These are phyloP conservation scores for Saccharomyces hybrid DNA, from an alignment of 1,139 yeast species.

Conservation along the genomic window DNA sequence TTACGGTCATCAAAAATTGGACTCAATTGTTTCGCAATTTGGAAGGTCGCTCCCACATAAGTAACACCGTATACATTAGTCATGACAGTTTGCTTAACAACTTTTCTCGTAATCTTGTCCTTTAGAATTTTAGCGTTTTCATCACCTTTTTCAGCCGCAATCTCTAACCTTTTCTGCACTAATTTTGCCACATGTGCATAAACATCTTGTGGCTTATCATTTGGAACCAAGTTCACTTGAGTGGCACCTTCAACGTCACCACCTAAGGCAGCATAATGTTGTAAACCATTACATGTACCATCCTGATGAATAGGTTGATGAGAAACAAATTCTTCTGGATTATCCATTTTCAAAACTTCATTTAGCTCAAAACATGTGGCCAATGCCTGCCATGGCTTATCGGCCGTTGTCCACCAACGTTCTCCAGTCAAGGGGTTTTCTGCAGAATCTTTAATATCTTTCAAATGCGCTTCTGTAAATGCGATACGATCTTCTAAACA, in stretches of 20 bases:
- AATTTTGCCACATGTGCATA: constrained; percentile 74
- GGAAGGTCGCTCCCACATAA: constrained; percentile 84
- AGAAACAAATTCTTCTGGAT: constrained; percentile 68
- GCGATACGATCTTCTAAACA: constrained; percentile 67
- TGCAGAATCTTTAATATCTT: constrained; percentile 59
- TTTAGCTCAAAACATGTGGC: constrained; percentile 76
- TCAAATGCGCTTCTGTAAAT: constrained; percentile 64
- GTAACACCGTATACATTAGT: constrained; percentile 98
- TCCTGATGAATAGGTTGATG: constrained; percentile 93
- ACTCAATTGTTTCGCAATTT: constrained; percentile 61
- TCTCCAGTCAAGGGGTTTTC: constrained; percentile 53
- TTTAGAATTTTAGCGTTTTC: constrained; percentile 34
- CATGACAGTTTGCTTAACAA: constrained; percentile 96
- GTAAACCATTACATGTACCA: constrained; percentile 95
- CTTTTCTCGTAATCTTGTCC: constrained; percentile 70
- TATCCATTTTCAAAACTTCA: constrained; percentile 60
- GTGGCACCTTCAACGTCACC: constrained; percentile 92
- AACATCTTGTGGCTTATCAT: constrained; percentile 84
- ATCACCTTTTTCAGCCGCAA: constrained; percentile 52
- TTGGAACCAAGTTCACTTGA: constrained; percentile 81
- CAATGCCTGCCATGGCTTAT: constrained; percentile 92
- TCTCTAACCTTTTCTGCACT: constrained; percentile 50
- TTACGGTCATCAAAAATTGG: constrained; percentile 38
- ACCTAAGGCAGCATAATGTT: constrained; percentile 96
- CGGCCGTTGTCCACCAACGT: constrained; percentile 81